A percentile compares a stretch with the other conserved stretches of the same genome.
Conservation (phyloP, 345 rosid species). For the Lepidium aucheri region DNA sequence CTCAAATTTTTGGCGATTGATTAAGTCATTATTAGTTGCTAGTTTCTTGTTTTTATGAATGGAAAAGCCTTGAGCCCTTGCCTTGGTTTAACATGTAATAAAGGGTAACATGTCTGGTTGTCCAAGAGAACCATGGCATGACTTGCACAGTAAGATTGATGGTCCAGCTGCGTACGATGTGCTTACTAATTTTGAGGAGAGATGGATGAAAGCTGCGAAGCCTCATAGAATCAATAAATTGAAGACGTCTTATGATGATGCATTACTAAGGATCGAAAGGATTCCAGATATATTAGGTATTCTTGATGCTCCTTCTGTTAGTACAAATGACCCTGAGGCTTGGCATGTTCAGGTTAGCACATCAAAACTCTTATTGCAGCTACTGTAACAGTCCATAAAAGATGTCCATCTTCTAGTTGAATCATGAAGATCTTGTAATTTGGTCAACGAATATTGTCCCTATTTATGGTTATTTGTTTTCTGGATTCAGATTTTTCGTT, state of each 20-base stretch:
- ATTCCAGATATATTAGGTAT: conserved; percentile 72
- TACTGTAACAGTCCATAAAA: not conserved
- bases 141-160: conserved; percentile 82
- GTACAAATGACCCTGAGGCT: conserved; percentile 54
- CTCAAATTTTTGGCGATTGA: conserved; percentile 25
- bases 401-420: not conserved
- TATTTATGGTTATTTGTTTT: conserved; percentile 11
- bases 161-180: conserved; percentile 99
- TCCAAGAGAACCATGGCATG: conserved; percentile 98
- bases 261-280: conserved; percentile 66
- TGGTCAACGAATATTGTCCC: not conserved
- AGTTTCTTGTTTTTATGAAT: not conserved
- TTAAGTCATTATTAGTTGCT: no score
- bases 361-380: not conserved
- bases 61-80: not conserved
- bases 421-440: not conserved
- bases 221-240: conserved; percentile 71
- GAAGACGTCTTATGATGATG: conserved; percentile 68
- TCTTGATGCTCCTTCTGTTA: conserved; percentile 39
- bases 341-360: conserved; percentile 90
- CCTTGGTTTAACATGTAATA: not conserved
- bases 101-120: conserved; percentile 67
- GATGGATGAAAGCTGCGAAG: conserved; percentile 83
- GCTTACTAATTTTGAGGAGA: conserved; percentile 84
- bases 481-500: conserved; percentile 67